Conservation (phyloP, 306 rosid genomes). For the Pterocarpus santalinus region DNA sequence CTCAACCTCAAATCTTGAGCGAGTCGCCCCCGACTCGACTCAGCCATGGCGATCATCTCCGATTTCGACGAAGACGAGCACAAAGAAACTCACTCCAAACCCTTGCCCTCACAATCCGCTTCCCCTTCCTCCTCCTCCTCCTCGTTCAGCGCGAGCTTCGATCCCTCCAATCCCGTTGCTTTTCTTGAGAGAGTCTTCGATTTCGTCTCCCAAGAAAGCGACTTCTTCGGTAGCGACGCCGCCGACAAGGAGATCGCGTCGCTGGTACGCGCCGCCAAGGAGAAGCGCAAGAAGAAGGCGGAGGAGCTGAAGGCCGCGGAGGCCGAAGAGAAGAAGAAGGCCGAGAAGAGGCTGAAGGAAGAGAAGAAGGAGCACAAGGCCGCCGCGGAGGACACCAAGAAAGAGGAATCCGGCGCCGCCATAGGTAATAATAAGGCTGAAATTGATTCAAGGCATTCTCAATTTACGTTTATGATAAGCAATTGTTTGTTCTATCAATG, state of each 20-base stretch:
- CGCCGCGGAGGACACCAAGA: constrained; percentile 44
- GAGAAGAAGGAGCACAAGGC: constrained; percentile 39
- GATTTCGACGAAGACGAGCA: constrained; percentile 66
- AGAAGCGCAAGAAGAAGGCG: constrained; percentile 52
- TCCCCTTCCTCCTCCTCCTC: constrained; percentile 52
- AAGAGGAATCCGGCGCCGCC: constrained; percentile 41
- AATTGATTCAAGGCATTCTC: neutral
- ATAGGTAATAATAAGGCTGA: constrained; percentile 45
- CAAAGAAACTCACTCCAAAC: constrained; percentile 7
- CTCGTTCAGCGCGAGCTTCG: constrained; percentile 64
- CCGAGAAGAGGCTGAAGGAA: constrained; percentile 41
- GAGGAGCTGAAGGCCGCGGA: constrained; percentile 45
- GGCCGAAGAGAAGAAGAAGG: constrained; percentile 35
- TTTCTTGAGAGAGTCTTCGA: constrained; percentile 70
- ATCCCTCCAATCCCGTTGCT: constrained; percentile 66
- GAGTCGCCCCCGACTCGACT: neutral
- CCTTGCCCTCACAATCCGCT: constrained; percentile 28
- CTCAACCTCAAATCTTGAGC: neutral
- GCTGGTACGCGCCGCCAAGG: constrained; percentile 48
- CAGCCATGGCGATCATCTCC: constrained; percentile 79
- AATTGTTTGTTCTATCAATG: constrained; percentile 1
- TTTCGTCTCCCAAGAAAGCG: constrained; percentile 74
- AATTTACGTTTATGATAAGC: neutral
- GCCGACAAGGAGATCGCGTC: constrained; percentile 62
- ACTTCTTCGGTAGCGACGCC: constrained; percentile 57